Evolutionary conservation across 2,329 filamentous ascomycete species (phyloP), one percentile per base, ranked within the genome.

Genomic region (Diaporthe ilicicola): DNA sequence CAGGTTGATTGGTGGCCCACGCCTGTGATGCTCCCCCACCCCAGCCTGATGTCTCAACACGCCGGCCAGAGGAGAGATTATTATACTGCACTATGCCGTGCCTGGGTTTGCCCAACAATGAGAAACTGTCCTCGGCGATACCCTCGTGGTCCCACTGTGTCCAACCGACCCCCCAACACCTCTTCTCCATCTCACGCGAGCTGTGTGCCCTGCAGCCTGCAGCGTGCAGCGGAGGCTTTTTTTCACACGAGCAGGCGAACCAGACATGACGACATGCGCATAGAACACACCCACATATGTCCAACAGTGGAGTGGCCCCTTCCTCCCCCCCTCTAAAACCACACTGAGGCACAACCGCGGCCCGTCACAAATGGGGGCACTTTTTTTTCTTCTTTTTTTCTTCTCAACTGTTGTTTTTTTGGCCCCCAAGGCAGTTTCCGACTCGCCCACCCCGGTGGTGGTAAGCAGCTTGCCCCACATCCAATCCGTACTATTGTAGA

Each of bases 211-310:
- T 50, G 29, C 27, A n/a, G n/a, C n/a, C n/a, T n/a, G n/a, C n/a
- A n/a, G n/a, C n/a, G n/a, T n/a, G n/a, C n/a, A 19, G 59, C 44
- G 13, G 29, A 48, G 17, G 19, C 42, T 50, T 34, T 9, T 5
- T 9, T 34, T 50, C 59, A 64, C 22, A 37, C 42, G 22, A 12
- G n/a, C 44, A 64, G 42, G 42, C 19, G 56, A 62, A 7, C 56
- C 56, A 62, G 27, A 62, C 56, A 62, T 48, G 42, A 42, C 55
- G 55, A 61, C 55, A 61, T 37, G 15, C 39, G 19, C 13, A 39
- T 22, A 44, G 24, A 44, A 44, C 37, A 22, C 37, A 39, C 37
- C 37, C 13, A 39, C 32, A 39, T 10, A 24, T 17, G 54, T 27
- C 54, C 34, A 39, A 42, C 54, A 27, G 34, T 19, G n/a, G 29